A percentile compares a stretch with the other conserved stretches of the same genome.
Conservation (phyloP, 495 filamentous ascomycete genomes). For the Penicillium salamii region DNA sequence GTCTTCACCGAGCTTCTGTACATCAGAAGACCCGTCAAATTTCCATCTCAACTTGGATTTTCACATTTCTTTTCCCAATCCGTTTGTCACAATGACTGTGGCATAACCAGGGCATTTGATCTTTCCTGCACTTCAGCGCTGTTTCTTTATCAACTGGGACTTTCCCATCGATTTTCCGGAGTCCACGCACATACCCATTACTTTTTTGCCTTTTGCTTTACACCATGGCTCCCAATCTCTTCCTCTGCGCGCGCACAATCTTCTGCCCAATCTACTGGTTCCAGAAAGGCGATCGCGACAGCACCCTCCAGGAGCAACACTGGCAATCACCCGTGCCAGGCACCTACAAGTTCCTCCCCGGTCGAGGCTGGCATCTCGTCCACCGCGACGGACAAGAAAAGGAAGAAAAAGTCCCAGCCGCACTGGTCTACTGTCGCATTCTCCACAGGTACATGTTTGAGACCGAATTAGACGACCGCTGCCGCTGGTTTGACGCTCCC, state of each 20-base stretch:
- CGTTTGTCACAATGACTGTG: constrained; percentile 36
- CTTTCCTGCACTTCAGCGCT: constrained; percentile 21
- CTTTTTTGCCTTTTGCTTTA: neutral
- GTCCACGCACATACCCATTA: neutral
- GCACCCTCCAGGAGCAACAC: constrained; percentile 40
- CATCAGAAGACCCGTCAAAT: constrained; percentile 24
- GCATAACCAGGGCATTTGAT: constrained; percentile 29
- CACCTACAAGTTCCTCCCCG: constrained; percentile 44
- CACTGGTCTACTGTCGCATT: constrained; percentile 46
- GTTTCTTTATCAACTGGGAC: constrained; percentile 15
- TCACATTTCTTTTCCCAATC: constrained; percentile 14
- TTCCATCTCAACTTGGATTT: constrained; percentile 19
- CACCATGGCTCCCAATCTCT: constrained; percentile 46
- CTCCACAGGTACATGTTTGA: constrained; percentile 48
- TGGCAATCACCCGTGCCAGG: constrained; percentile 46
- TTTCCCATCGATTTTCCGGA: constrained; percentile 9
- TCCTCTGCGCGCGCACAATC: constrained; percentile 39
- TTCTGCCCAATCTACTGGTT: constrained; percentile 48
- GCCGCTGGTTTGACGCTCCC: constrained; percentile 38
- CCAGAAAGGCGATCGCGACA: constrained; percentile 36
- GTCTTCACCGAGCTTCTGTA: constrained; percentile 22
- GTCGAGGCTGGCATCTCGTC: constrained; percentile 45
- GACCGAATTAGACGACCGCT: constrained; percentile 41
- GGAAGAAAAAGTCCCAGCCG: constrained; percentile 38
- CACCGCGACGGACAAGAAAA: constrained; percentile 34